Percentiles rank a stretch among this genome's conserved stretches.
Conservation (phyloP, 768 basidiomycete genomes). For the Gymnopilus junonius region DNA sequence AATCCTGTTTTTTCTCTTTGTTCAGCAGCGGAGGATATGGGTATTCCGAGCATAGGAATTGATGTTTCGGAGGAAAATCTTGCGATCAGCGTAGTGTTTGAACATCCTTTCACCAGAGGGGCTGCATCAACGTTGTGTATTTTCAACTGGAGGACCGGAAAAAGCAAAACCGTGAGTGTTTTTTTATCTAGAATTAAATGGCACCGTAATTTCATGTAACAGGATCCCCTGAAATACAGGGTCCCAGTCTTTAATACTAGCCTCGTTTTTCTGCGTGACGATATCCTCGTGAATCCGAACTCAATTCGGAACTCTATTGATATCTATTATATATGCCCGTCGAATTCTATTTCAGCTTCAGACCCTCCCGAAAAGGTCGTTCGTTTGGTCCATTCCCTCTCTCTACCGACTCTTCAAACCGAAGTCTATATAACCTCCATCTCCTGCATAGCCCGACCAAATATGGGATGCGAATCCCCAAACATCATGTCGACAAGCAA, state of each 20-base stretch:
- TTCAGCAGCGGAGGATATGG: not conserved
- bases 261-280: constrained; percentile 1
- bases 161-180: not conserved
- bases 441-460: not conserved
- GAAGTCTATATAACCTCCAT: not conserved
- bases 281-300: constrained; percentile 3
- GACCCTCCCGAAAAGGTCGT: not conserved
- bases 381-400: not conserved
- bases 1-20: not conserved
- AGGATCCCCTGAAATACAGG: not conserved
- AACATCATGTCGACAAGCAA: not conserved
- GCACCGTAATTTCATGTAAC: not conserved
- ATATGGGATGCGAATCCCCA: not conserved
- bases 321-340: constrained; percentile 4
- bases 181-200: not conserved
- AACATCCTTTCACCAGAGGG: not conserved
- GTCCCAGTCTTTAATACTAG: not conserved
- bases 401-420: not conserved
- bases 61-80: constrained; percentile 6
- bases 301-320: not conserved
- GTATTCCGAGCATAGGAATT: constrained; percentile 2
- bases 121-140: not conserved
- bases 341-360: not conserved
- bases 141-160: not conserved
- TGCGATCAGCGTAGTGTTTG: constrained; percentile 1